Conservation (phyloP, 225 moss, liverwort and hornwort species). For the Thuidium tamariscinum region DNA sequence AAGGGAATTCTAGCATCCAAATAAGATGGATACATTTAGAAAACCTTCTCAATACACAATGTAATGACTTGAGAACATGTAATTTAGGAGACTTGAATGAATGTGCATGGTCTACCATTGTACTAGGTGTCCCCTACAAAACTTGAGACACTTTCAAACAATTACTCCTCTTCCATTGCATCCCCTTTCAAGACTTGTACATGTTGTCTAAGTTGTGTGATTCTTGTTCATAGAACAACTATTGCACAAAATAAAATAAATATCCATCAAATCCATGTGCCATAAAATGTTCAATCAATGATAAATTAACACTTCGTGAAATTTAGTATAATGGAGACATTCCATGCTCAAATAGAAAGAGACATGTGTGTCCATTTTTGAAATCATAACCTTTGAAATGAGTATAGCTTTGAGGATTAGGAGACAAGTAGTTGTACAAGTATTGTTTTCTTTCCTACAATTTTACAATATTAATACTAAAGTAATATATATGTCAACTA, state of each 20-base stretch:
- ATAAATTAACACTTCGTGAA: not conserved
- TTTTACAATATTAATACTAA: not conserved
- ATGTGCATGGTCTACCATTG: not conserved
- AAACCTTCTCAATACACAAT: not conserved
- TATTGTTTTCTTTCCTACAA: conserved; percentile 65
- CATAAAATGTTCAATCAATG: not conserved
- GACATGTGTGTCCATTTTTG: conserved; percentile 62
- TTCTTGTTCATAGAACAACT: conserved; percentile 71
- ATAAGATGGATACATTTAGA: not conserved
- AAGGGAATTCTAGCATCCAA: not conserved
- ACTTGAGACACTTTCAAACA: not conserved
- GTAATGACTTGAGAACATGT: not conserved
- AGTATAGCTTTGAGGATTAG: conserved; percentile 77
- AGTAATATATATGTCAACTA: not conserved
- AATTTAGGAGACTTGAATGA: not conserved
- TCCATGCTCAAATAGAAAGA: not conserved
- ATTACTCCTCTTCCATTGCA: conserved; percentile 67
- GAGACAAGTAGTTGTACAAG: conserved; percentile 66
- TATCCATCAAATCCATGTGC: not conserved
- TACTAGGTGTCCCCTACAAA: not conserved
- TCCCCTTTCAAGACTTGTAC: conserved; percentile 59
- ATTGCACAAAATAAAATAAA: not conserved
- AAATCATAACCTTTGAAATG: conserved; percentile 79
- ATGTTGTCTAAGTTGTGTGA: conserved; percentile 46
- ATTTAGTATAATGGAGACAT: not conserved